Evolutionary conservation across 1,284 basidiomycete genomes (phyloP).

Genomic region (Sanghuangporus baumii): DNA sequence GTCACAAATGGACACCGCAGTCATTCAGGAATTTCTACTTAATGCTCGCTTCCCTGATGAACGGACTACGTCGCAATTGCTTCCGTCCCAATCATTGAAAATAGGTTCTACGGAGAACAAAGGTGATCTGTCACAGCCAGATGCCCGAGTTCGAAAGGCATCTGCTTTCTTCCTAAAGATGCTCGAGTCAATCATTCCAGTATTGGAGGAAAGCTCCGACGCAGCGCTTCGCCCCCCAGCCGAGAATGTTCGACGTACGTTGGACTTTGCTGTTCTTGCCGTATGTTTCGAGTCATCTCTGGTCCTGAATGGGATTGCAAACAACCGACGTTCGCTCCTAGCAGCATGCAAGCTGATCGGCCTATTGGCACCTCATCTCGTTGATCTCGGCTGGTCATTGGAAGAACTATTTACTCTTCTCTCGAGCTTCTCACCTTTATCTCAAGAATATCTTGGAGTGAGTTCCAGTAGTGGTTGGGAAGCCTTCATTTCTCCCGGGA

Average conservation of each 20-base stretch:
- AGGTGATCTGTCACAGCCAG: slow-evolving; percentile 36
- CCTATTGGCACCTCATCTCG: slow-evolving; percentile 38
- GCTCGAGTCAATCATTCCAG: slow-evolving; percentile 44
- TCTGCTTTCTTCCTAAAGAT: slow-evolving; percentile 58
- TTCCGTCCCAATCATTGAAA: slow-evolving; percentile 23
- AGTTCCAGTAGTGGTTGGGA: not conserved
- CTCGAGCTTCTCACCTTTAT: slow-evolving; percentile 57
- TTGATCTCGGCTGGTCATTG: slow-evolving; percentile 45
- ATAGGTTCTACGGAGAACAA: not conserved
- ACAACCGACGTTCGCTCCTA: slow-evolving; percentile 56
- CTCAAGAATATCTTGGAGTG: slow-evolving; percentile 16
- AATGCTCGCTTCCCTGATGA: slow-evolving; percentile 50
- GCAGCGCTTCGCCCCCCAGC: slow-evolving; percentile 38
- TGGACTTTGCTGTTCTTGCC: slow-evolving; percentile 64
- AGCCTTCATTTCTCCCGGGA: slow-evolving; percentile 10
- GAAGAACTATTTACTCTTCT: slow-evolving; percentile 60
- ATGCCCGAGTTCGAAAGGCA: slow-evolving; percentile 56
- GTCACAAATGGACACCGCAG: slow-evolving; percentile 48
- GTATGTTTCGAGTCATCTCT: slow-evolving; percentile 68
- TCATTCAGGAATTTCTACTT: slow-evolving; percentile 68
- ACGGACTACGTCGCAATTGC: not conserved
- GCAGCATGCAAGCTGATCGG: slow-evolving; percentile 52
- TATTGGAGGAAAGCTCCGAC: slow-evolving; percentile 42
- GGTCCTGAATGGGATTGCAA: slow-evolving; percentile 52
- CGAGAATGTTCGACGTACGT: slow-evolving; percentile 55